These are phyloP conservation scores for Diatrype stigma DNA, from an alignment of 2,329 filamentous ascomycete genomes.

Conservation along the genomic window DNA sequence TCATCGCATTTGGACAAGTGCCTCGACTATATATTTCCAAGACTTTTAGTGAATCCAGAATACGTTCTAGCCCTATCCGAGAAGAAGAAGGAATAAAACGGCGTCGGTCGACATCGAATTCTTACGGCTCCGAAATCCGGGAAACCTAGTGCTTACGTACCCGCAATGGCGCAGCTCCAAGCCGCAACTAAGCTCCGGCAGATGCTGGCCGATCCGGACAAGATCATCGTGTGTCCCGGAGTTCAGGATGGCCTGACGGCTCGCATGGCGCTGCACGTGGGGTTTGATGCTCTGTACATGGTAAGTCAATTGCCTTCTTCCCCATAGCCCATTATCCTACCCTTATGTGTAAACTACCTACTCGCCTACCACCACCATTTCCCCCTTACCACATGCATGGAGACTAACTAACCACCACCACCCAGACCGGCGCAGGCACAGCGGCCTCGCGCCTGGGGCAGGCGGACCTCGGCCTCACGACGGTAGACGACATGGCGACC, in stretches of 20 bases:
- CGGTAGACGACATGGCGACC: constrained; percentile 57
- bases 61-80: no score
- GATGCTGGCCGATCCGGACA: constrained; percentile 33
- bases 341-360: no score
- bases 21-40: no score
- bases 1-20: no score
- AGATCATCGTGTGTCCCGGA: constrained; percentile 56
- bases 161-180: constrained; percentile 15
- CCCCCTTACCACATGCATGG: no score
- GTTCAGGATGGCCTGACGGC: constrained; percentile 67
- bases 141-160: no score
- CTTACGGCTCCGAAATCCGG: no score
- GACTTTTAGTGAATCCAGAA: no score
- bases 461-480: constrained; percentile 60
- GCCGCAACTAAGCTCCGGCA: constrained; percentile 33
- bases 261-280: constrained; percentile 56
- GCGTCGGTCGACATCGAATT: no score
- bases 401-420: no score
- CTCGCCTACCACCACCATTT: no score
- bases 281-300: constrained; percentile 66
- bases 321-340: background rate
- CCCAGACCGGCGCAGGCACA: constrained; percentile 24
- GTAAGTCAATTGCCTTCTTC: constrained; percentile 37
- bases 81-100: no score
- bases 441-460: constrained; percentile 55